Conservation (phyloP, 2,329 filamentous ascomycete genomes). For the Balansia obtecta region DNA sequence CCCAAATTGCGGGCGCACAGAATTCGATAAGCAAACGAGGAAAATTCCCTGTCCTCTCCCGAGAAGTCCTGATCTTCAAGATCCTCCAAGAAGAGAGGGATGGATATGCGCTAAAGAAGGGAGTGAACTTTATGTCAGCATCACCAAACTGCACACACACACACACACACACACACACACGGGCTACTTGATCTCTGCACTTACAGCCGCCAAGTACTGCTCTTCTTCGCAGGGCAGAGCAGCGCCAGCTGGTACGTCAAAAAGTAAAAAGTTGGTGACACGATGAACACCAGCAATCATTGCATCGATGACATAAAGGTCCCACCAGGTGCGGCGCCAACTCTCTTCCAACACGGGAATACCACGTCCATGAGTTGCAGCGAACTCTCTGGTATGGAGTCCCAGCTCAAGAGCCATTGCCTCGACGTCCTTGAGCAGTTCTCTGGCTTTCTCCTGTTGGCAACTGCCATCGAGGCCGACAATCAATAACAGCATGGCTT, state of each 20-base stretch:
- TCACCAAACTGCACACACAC: neutral
- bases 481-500: conserved; percentile 64
- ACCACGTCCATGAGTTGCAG: conserved; percentile 48
- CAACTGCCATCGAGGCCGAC: conserved; percentile 69
- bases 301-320: conserved; percentile 64
- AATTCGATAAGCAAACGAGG: conserved; percentile 76
- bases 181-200: conserved; percentile 12
- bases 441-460: conserved; percentile 54
- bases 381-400: conserved; percentile 59
- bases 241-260: conserved; percentile 54
- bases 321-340: conserved; percentile 88
- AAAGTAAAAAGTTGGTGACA: conserved; percentile 57
- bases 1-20: conserved; percentile 70
- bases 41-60: conserved; percentile 58
- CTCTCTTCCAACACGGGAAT: conserved; percentile 66
- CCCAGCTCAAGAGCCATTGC: conserved; percentile 63
- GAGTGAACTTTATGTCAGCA: conserved; percentile 1
- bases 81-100: conserved; percentile 53
- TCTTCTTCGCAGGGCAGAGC: conserved; percentile 71
- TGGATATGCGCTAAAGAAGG: conserved; percentile 39
- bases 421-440: conserved; percentile 56
- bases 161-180: too few species aligned
- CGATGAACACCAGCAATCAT: conserved; percentile 73
- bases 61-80: conserved; percentile 68
- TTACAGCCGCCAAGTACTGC: conserved; percentile 50